phyloP scores from a whole-genome alignment of 805 yeast genomes.

The Sungouiella thailandica region DNA sequence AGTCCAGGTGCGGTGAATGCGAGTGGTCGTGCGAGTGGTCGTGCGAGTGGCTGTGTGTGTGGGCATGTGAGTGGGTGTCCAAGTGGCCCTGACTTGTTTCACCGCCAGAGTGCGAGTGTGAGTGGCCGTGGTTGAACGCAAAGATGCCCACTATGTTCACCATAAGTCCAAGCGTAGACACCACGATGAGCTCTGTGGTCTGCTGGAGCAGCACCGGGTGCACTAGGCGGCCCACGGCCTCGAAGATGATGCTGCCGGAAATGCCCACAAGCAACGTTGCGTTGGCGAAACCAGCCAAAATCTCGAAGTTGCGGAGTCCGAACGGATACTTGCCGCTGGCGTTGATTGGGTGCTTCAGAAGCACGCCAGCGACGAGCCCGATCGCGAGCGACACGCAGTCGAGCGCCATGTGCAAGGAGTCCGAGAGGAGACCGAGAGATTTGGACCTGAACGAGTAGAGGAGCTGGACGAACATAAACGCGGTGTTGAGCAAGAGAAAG shows the following conservation, averaged over 20 bases:
- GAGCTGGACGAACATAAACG: slow-evolving; percentile 92
- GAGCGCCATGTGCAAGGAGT: slow-evolving; percentile 92
- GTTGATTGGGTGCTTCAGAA: slow-evolving; percentile 34
- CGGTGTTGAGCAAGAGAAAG: slow-evolving; percentile 76
- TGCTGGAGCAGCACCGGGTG: slow-evolving; percentile 74
- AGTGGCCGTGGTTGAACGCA: slow-evolving; percentile 87
- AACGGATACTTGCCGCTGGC: slow-evolving; percentile 75
- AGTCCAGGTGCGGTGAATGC: slow-evolving; percentile 16
- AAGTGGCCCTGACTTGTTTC: too few species aligned
- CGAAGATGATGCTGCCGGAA: slow-evolving; percentile 81
- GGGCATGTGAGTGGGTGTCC: slow-evolving; percentile 32
- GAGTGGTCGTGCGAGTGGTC: slow-evolving; percentile 4
- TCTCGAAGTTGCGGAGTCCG: slow-evolving; percentile 80
- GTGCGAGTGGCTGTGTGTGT: slow-evolving; percentile 24
- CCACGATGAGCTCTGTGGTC: slow-evolving; percentile 80
- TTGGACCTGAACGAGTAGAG: slow-evolving; percentile 89
- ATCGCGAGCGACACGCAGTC: slow-evolving; percentile 89
- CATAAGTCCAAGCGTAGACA: slow-evolving; percentile 74
- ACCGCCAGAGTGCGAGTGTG: slow-evolving; percentile 40
- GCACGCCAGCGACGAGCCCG: slow-evolving; percentile 80
- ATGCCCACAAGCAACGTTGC: slow-evolving; percentile 86
- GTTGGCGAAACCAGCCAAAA: slow-evolving; percentile 92
- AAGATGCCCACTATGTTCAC: slow-evolving; percentile 91
- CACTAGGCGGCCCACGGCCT: slow-evolving; percentile 76
- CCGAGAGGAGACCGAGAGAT: slow-evolving; percentile 86